Percentiles rank a stretch among this genome's conserved stretches.
These are phyloP conservation scores for Evansstolkia leycettana DNA, from an alignment of 495 filamentous ascomycete species.

Conservation along the genomic window DNA sequence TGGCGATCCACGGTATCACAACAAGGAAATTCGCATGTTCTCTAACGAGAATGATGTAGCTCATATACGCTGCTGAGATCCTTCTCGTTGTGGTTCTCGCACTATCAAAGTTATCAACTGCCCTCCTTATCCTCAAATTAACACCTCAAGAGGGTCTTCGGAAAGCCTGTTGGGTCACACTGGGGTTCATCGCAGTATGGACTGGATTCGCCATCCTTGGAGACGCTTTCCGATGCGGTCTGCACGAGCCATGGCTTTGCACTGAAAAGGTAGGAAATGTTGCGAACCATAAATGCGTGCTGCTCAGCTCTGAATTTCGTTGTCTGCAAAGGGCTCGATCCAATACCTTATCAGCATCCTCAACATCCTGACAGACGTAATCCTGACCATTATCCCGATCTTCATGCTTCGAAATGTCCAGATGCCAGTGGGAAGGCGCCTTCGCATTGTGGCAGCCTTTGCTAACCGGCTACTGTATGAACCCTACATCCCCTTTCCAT, in stretches of 20 bases:
- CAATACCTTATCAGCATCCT: conserved; percentile 12
- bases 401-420: conserved; percentile 17
- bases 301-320: no score
- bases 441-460: conserved; percentile 15
- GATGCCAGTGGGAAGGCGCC: conserved; percentile 8
- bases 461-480: conserved; percentile 9
- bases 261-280: no score
- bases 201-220: conserved; percentile 10
- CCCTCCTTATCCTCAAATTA: conserved; percentile 15
- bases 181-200: conserved; percentile 7
- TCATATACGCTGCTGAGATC: conserved; percentile 14
- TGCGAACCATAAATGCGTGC: no score
- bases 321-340: conserved; percentile 8
- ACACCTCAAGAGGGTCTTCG: conserved; percentile 12
- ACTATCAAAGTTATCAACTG: conserved; percentile 15
- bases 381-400: conserved; percentile 10
- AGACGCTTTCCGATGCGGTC: conserved; percentile 18
- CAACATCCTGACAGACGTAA: conserved; percentile 14
- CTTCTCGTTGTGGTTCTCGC: conserved; percentile 14
- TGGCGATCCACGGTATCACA: no score
- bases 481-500: neutral
- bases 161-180: conserved; percentile 7
- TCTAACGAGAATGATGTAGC: conserved; percentile 7
- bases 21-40: neutral
- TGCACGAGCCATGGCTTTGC: no score